Evolutionary conservation across 768 basidiomycete species (phyloP), one percentile per base, ranked within the genome.

Genomic region (Naganishia randhawae): DNA sequence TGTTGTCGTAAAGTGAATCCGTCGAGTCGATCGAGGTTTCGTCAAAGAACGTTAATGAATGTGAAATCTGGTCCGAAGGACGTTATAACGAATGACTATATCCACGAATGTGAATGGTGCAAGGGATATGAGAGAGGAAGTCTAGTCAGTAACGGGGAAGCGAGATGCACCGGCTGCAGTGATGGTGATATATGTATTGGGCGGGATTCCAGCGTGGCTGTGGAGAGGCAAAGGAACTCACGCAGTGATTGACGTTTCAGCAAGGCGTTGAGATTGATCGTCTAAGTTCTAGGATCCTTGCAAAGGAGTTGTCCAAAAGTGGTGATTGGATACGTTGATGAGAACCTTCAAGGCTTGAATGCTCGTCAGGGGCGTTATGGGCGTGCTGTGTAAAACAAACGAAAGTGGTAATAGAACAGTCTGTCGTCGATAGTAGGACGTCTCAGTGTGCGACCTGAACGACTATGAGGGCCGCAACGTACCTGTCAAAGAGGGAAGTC

Each of bases 21-120:
- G 54, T 27, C 22, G 37, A 61, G 41, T 61, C 57, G 41, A 61
- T 61, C 57, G 39, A 61, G 25, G 57, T 35, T 42, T 27, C n/a
- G 57, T 29, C 16, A 39, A 29, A n/a, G 57, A 11, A 61, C 37
- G 57, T 42, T 61, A 61, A 61, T 29, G 57, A 61, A 61, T 61
- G 57, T 57, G 25, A 13, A 42, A 42, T 19, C 19, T 39, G 53
- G 37, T 37, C 1, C 35, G n/a, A 41, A 25, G n/a, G 16, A 42
- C n/a, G n/a, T n/a, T n/a, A n/a, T n/a, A 37, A 61, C 57, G 57
- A 61, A 39, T 39, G 37, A 25, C 54, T 55, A 33, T 55, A 16
- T 32, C 9, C 16, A 19, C 54, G n/a, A 14, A 25, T 6, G 45
- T 22, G n/a, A 22, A 11, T 48, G 45, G 11, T 42, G 4, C 35